Percentiles rank a stretch among this genome's conserved stretches.
Conservation (phyloP, 176 grass and related monocot genomes). For the Aegilops tauschii region DNA sequence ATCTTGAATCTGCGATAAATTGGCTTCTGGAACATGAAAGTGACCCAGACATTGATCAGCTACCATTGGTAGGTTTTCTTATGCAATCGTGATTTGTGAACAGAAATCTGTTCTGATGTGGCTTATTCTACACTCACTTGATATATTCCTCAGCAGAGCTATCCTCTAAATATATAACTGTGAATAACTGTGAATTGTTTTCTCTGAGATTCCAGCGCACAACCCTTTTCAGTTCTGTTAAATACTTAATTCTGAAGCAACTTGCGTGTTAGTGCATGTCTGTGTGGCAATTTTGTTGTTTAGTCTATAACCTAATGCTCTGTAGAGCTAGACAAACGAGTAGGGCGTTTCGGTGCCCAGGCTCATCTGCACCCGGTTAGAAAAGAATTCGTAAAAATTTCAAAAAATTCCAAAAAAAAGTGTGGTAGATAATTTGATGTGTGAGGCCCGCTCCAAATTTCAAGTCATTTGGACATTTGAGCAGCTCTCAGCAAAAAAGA, state of each 20-base stretch:
- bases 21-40: conserved; percentile 95
- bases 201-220: background rate
- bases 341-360: too few relatives aligned
- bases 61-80: conserved; percentile 58
- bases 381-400: too few relatives aligned
- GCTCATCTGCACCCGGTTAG: too few relatives aligned
- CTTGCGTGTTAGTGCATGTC: background rate
- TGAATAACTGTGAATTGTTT: background rate
- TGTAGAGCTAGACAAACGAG: background rate
- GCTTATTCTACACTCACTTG: background rate
- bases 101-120: conserved; percentile 1
- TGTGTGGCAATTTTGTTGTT: background rate
- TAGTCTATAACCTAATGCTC: background rate
- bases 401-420: too few relatives aligned
- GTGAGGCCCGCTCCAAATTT: too few relatives aligned
- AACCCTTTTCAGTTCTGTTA: background rate
- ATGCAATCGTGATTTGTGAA: background rate
- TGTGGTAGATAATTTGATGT: too few relatives aligned
- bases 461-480: too few relatives aligned
- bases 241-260: conserved; percentile 12
- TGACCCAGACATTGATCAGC: conserved; percentile 82
- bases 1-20: conserved; percentile 63
- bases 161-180: background rate
- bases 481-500: too few relatives aligned
- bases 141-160: background rate